Evolutionary conservation across 345 rosid species (phyloP).

Genomic region (Citrus sp.): DNA sequence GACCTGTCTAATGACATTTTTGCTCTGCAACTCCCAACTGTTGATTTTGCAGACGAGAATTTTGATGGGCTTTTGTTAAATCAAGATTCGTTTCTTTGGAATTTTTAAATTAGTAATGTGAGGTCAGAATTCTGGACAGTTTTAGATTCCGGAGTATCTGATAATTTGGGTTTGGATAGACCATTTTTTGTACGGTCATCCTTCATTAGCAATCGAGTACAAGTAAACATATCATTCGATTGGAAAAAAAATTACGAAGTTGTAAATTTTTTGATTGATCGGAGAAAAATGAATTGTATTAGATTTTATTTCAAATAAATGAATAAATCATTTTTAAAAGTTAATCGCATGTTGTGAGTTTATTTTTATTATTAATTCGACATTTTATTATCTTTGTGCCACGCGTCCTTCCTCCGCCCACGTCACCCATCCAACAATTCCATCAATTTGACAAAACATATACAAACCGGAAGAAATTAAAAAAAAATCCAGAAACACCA

Average conservation of each 20-base stretch:
- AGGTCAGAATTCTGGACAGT: slow-evolving; percentile 16
- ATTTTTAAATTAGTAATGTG: slow-evolving; percentile 27
- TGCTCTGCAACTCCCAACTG: slow-evolving; percentile 14
- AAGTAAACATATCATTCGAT: neutral
- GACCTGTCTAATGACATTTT: slow-evolving; percentile 39
- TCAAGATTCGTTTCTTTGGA: slow-evolving; percentile 59
- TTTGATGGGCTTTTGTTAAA: slow-evolving; percentile 22
- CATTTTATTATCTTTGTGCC: no score
- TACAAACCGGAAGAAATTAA: no score
- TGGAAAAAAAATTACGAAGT: no score
- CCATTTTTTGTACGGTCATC: slow-evolving; percentile 20
- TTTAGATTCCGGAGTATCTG: slow-evolving; percentile 19
- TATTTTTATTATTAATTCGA: no score
- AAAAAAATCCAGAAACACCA: no score
- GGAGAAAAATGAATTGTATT: neutral
- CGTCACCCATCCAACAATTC: no score
- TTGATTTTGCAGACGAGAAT: slow-evolving; percentile 36
- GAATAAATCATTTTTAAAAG: no score
- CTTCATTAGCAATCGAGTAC: neutral
- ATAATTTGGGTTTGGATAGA: neutral
- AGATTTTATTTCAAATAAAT: neutral
- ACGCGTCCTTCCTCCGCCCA: no score
- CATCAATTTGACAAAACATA: no score
- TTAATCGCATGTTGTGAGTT: no score
- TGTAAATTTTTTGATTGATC: neutral